These are phyloP conservation scores for Dalechampia spathulata DNA, from an alignment of 441 rosid species.

Conservation along the genomic window DNA sequence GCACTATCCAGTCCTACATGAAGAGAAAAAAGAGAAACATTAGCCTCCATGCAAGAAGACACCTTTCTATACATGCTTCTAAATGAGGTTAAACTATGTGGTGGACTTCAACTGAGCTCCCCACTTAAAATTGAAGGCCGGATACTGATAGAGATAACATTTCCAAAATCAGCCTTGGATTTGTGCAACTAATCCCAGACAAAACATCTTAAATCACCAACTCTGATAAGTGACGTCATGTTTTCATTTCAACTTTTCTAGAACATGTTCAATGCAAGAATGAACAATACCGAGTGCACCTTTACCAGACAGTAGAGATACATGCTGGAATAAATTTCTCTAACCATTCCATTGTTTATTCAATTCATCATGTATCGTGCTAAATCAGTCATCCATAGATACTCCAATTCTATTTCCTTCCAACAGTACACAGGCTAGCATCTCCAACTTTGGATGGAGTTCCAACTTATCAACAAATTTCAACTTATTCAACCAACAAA, in stretches of 20 bases:
- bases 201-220: too few relatives aligned
- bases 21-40: slow-evolving; percentile 11
- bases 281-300: neutral
- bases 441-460: neutral
- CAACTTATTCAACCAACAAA: neutral
- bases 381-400: too few relatives aligned
- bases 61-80: neutral
- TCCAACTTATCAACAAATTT: neutral
- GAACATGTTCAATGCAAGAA: neutral
- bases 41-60: neutral
- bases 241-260: neutral
- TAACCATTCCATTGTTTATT: too few relatives aligned
- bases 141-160: too few relatives aligned
- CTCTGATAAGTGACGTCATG: neutral
- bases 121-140: neutral
- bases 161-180: too few relatives aligned
- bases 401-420: too few relatives aligned
- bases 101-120: neutral
- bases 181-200: too few relatives aligned
- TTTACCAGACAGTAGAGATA: neutral
- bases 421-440: too few relatives aligned
- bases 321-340: too few relatives aligned
- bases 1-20: slow-evolving; percentile 93
- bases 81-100: neutral
- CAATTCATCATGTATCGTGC: too few relatives aligned